Evolutionary conservation across 257 asterid genomes (phyloP), one percentile per base, ranked within the genome.

Genomic region (Lycium barbarum): DNA sequence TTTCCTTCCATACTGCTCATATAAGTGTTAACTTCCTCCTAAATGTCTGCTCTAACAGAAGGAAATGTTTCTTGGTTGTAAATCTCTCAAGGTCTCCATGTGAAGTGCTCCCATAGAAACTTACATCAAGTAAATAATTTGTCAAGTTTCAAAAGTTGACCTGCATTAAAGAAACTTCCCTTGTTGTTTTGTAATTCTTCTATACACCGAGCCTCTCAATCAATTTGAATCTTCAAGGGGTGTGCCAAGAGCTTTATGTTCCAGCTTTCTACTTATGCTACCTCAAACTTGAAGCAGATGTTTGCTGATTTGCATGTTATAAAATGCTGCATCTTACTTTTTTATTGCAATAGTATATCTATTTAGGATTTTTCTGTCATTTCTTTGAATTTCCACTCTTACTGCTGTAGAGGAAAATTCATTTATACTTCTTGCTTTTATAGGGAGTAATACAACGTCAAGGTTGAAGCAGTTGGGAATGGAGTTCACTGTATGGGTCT

Each of bases 401-500:
- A 49, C 20, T 47, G 11, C 57, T 40, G 33, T 82, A 63, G 65
- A 83, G 79, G 80, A 83, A 18, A 65, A 53, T 45, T 33, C 36
- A 70, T 79, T 82, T 45, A 59, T 71, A 58, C 82, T 83, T 86
- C 33, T 87, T 88, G 83, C 86, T 83, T 84, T 76, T 62, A 63
- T 88, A 96, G 99, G 98, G 88, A 84, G n/a, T 82, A 96, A 94
- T 88, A 88, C 99, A 76, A 90, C 97, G 66, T 89, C 98, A 91
- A 95, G 98, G 94, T 90, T 95, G 92, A 96, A 92, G 92, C 99
- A 96, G 89, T 85, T 91, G 91, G 98, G 99, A 70, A 95, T 96
- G 99, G 99, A 96, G 94, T 96, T 96, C 84, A 89, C 97, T 65
- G 98, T 96, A 55, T 96, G 99, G 99, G 99, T 96, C 89, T 96